phyloP scores from a whole-genome alignment of 1,139 yeast species.

The Meyerozyma smithsonii region DNA sequence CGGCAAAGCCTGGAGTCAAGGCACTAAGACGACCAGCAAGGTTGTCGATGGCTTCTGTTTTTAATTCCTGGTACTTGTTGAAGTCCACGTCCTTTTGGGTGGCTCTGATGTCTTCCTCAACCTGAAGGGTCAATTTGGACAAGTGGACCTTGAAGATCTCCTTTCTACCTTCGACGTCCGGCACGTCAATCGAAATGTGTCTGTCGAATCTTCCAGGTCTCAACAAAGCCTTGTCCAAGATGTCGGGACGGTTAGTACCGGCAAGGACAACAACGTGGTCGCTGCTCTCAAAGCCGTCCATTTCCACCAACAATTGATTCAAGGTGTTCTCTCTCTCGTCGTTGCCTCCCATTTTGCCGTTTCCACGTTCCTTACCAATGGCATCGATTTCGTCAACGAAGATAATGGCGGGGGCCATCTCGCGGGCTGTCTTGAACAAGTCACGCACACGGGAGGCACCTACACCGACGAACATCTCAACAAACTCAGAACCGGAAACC shows the following conservation, averaged over 20 bases:
- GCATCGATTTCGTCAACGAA: conserved; percentile 86
- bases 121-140: conserved; percentile 43
- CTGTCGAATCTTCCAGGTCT: conserved; percentile 87
- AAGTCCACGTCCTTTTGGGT: conserved; percentile 37
- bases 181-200: conserved; percentile 67
- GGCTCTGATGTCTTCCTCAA: conserved; percentile 39
- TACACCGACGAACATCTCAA: conserved; percentile 81
- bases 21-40: conserved; percentile 72
- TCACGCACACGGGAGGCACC: conserved; percentile 84
- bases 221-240: conserved; percentile 68
- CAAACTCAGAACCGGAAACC: conserved; percentile 80
- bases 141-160: conserved; percentile 71
- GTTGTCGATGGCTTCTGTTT: conserved; percentile 48
- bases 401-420: conserved; percentile 75
- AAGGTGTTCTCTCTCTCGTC: conserved; percentile 80
- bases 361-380: conserved; percentile 74
- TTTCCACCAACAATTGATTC: conserved; percentile 74
- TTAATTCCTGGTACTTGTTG: conserved; percentile 45
- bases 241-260: conserved; percentile 80
- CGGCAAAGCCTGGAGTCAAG: conserved; percentile 79
- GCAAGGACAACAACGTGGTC: conserved; percentile 81
- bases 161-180: conserved; percentile 75
- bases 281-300: conserved; percentile 75
- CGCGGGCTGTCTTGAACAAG: conserved; percentile 71
- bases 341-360: conserved; percentile 55